Conservation (phyloP, 352 stramenopile species). For the Globisporangium radiosum region DNA sequence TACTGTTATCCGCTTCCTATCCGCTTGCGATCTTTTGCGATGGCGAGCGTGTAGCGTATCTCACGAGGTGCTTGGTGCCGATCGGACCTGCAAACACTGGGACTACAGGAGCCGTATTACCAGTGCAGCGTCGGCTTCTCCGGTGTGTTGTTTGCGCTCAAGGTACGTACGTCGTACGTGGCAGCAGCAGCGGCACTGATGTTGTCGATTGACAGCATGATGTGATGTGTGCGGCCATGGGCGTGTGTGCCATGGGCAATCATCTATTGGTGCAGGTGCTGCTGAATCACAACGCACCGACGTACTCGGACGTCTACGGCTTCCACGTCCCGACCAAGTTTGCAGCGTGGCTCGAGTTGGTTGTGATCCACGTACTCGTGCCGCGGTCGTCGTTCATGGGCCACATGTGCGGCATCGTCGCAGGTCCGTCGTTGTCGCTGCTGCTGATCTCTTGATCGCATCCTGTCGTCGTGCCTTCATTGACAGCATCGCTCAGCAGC, state of each 20-base stretch:
- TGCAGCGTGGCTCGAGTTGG: constrained; percentile 82
- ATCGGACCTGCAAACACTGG: not conserved
- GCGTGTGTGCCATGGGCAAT: not conserved
- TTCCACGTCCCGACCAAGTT: constrained; percentile 84
- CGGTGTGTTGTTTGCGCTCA: constrained; percentile 70
- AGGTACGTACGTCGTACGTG: constrained; percentile 22
- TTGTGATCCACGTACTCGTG: constrained; percentile 78
- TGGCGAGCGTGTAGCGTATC: too few species aligned
- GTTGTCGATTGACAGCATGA: not conserved
- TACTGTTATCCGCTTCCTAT: not conserved
- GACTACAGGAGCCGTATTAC: constrained; percentile 21
- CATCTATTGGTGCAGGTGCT: constrained; percentile 47
- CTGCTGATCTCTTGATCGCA: too few species aligned
- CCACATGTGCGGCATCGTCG: constrained; percentile 82
- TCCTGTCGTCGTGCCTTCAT: too few species aligned
- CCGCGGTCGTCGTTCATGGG: constrained; percentile 79
- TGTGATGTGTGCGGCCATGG: too few species aligned
- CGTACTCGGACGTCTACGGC: constrained; percentile 52
- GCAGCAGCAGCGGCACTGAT: not conserved
- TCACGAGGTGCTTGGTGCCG: not conserved
- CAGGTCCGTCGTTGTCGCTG: constrained; percentile 27
- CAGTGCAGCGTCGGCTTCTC: constrained; percentile 80
- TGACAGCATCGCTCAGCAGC: not conserved
- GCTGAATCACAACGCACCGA: constrained; percentile 69
- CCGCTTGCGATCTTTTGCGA: too few species aligned